phyloP scores from a whole-genome alignment of 495 filamentous ascomycete species.

The Jackrogersella minutella region DNA sequence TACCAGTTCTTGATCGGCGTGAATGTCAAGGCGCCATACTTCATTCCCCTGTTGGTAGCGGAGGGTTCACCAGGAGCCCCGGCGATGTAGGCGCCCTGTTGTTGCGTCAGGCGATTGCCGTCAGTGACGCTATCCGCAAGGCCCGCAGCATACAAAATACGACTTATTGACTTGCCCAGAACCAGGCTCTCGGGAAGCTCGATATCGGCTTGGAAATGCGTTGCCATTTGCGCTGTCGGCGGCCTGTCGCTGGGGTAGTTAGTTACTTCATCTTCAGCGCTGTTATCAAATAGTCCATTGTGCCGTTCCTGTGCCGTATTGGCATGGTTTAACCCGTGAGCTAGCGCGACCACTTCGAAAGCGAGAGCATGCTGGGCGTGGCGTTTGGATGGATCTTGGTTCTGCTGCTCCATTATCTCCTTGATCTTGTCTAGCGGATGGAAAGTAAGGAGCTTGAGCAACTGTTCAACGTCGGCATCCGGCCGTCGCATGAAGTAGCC shows the following conservation, averaged over 20 bases:
- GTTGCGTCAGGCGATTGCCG: constrained; percentile 68
- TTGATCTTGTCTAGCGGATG: constrained; percentile 72
- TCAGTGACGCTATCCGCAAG: constrained; percentile 70
- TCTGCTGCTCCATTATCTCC: constrained; percentile 70
- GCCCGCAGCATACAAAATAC: constrained; percentile 72
- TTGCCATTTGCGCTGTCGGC: constrained; percentile 12
- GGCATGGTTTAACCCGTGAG: constrained; percentile 73
- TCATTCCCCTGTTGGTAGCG: constrained; percentile 56
- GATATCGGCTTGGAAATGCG: constrained; percentile 55
- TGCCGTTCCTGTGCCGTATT: constrained; percentile 65
- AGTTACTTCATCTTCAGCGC: constrained; percentile 8
- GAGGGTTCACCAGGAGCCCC: constrained; percentile 58
- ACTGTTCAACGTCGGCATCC: constrained; percentile 78
- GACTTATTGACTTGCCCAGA: constrained; percentile 65
- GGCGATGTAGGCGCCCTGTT: constrained; percentile 71
- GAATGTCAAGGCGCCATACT: constrained; percentile 64
- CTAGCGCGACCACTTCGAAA: constrained; percentile 76
- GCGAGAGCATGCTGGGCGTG: constrained; percentile 84
- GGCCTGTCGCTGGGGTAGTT: constrained; percentile 3
- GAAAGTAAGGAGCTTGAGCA: constrained; percentile 93
- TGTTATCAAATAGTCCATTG: constrained; percentile 59
- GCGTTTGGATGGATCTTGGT: constrained; percentile 69
- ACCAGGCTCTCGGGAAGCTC: constrained; percentile 73
- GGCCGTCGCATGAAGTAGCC: constrained; percentile 84
- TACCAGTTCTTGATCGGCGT: constrained; percentile 67